A percentile compares a stretch with the other conserved stretches of the same genome.
Evolutionary conservation across 352 stramenopile genomes (phyloP).

Genomic region (Globisporangium abappressorium): DNA sequence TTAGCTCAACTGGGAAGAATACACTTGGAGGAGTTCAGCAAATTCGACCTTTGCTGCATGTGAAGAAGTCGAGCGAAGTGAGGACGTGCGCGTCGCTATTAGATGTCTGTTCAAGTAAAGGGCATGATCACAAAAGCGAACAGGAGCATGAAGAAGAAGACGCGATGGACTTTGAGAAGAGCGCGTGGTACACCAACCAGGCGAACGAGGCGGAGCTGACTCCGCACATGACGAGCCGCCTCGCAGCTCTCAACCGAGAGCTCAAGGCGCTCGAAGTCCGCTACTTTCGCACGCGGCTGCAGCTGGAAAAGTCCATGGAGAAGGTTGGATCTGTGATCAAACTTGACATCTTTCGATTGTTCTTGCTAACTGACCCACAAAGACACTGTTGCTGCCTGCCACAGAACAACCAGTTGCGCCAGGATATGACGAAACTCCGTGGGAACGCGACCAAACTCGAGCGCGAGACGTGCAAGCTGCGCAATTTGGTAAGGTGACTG

Average conservation of each 20-base stretch:
- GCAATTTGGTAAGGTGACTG: slow-evolving; percentile 34
- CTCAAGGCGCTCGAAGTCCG: slow-evolving; percentile 70
- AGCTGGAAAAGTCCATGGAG: slow-evolving; percentile 64
- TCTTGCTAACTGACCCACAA: neutral
- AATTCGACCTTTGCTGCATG: too few relatives aligned
- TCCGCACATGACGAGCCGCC: slow-evolving; percentile 45
- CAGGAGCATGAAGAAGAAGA: neutral
- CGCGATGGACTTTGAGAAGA: neutral
- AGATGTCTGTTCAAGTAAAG: neutral
- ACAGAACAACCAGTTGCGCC: slow-evolving; percentile 56
- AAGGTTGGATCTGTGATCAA: slow-evolving; percentile 31
- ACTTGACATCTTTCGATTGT: neutral
- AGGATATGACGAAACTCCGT: slow-evolving; percentile 44
- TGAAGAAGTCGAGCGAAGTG: slow-evolving; percentile 3
- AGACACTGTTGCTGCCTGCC: neutral
- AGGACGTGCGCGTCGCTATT: neutral
- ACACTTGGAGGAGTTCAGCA: neutral
- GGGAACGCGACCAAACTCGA: slow-evolving; percentile 40
- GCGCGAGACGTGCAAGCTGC: slow-evolving; percentile 62
- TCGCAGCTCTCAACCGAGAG: slow-evolving; percentile 64
- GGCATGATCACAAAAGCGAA: slow-evolving; percentile 3
- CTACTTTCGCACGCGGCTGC: slow-evolving; percentile 73
- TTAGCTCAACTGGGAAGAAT: neutral
- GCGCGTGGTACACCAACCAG: slow-evolving; percentile 18
- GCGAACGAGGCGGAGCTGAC: slow-evolving; percentile 34